Evolutionary conservation across 495 filamentous ascomycete genomes (phyloP).

Genomic region (Annulohypoxylon nitens): DNA sequence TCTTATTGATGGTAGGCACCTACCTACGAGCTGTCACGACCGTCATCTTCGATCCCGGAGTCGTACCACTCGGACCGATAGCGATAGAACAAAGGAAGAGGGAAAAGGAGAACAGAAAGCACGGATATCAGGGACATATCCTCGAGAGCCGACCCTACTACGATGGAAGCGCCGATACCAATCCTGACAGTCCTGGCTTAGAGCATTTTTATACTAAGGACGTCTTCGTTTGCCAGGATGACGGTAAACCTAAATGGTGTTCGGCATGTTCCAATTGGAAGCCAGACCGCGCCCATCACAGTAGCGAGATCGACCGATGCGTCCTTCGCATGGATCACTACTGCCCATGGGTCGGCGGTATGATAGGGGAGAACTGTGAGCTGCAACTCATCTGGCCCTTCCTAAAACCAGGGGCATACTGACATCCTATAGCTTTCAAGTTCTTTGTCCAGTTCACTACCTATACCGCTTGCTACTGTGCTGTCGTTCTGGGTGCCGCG

Average conservation of each 20-base stretch:
- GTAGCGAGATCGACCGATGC: conserved; percentile 82
- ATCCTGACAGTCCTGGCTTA: conserved; percentile 62
- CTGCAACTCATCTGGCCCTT: background rate
- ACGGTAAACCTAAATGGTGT: conserved; percentile 87
- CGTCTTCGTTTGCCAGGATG: conserved; percentile 82
- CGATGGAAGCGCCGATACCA: conserved; percentile 50
- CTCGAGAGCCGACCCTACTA: conserved; percentile 58
- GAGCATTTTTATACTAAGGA: conserved; percentile 80
- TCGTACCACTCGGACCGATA: conserved; percentile 70
- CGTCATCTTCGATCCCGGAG: conserved; percentile 76
- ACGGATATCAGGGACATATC: conserved; percentile 48
- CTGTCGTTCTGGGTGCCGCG: conserved; percentile 67
- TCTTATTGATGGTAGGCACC: conserved; percentile 72
- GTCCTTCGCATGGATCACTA: conserved; percentile 93
- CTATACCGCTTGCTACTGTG: conserved; percentile 77
- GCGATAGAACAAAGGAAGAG: conserved; percentile 49
- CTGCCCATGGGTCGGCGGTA: conserved; percentile 94
- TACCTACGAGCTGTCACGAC: conserved; percentile 77
- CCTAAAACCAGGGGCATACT: conserved; percentile 22
- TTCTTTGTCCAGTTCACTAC: conserved; percentile 89
- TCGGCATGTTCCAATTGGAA: conserved; percentile 84
- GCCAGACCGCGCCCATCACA: conserved; percentile 86
- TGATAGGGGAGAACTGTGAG: conserved; percentile 80
- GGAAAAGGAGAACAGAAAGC: conserved; percentile 44
- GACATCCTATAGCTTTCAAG: conserved; percentile 71